Evolutionary conservation across 495 filamentous ascomycete species (phyloP).

Genomic region (Aspergillus sparsus): DNA sequence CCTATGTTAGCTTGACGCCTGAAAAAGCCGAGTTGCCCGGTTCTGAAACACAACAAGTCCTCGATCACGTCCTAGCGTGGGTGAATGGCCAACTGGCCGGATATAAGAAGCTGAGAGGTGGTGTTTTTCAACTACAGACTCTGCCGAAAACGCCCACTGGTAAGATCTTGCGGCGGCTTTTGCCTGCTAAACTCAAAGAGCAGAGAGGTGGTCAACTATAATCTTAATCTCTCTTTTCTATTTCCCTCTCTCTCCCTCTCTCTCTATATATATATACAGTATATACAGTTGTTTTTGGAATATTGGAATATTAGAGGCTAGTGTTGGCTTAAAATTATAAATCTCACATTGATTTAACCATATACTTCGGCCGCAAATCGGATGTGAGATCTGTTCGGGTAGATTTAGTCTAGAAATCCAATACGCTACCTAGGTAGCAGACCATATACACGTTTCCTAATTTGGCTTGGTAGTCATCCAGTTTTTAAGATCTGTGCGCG

Average conservation of each 20-base stretch:
- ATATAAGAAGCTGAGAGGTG: slow-evolving; percentile 29
- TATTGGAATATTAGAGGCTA: no score
- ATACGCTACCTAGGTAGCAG: no score
- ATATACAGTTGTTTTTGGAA: no score
- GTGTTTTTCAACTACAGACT: slow-evolving; percentile 24
- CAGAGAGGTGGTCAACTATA: slow-evolving; percentile 16
- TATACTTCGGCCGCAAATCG: no score
- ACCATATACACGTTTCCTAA: no score
- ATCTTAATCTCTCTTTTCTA: not conserved
- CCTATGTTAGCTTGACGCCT: slow-evolving; percentile 59
- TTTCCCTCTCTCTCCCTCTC: not conserved
- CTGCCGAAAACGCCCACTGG: slow-evolving; percentile 28
- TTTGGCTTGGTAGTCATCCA: no score
- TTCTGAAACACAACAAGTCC: slow-evolving; percentile 35
- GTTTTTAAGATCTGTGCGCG: no score
- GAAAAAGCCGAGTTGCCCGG: slow-evolving; percentile 33
- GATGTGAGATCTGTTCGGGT: no score
- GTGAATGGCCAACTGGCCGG: slow-evolving; percentile 20
- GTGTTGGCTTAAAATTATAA: no score
- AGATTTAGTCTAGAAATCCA: no score
- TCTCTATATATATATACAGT: no score
- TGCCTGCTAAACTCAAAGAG: slow-evolving; percentile 23
- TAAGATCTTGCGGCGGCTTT: slow-evolving; percentile 25
- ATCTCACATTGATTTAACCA: no score
- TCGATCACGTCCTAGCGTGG: slow-evolving; percentile 27